Percentiles rank a stretch among this genome's conserved stretches.
These are phyloP conservation scores for Obelidium mucronatum DNA, from an alignment of 192 early-diverging fungal species.

Conservation along the genomic window DNA sequence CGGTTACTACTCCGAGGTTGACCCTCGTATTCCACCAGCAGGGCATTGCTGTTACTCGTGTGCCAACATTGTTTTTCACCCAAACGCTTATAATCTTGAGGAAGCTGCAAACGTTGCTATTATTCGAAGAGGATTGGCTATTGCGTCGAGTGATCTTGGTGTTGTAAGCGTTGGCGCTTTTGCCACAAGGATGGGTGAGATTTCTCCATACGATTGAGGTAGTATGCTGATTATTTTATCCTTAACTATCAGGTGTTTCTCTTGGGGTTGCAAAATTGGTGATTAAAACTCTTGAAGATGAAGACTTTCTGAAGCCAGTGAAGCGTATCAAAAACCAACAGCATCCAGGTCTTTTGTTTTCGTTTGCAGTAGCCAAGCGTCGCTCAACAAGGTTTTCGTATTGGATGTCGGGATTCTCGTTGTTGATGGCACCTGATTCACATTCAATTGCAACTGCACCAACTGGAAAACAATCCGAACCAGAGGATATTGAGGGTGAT, in stretches of 20 bases:
- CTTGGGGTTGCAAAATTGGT: not conserved
- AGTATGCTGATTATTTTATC: not conserved
- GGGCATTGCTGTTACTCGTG: constrained; percentile 17
- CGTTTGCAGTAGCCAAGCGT: not conserved
- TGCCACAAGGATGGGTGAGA: not conserved
- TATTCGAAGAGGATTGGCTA: constrained; percentile 7
- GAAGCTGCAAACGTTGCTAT: not conserved
- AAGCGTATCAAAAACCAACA: not conserved
- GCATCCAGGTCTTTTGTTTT: not conserved
- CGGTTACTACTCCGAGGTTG: not conserved
- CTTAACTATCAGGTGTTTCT: not conserved
- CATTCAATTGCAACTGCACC: too few relatives aligned
- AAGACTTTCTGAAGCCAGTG: not conserved
- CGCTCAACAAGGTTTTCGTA: not conserved
- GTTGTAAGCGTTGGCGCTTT: constrained; percentile 16
- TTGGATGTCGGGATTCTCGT: constrained; percentile 9
- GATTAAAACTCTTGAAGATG: not conserved
- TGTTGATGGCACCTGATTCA: not conserved
- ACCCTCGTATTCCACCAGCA: constrained; percentile 11
- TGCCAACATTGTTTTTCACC: not conserved
- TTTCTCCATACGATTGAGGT: not conserved
- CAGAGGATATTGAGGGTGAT: too few relatives aligned
- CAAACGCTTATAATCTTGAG: constrained; percentile 1
- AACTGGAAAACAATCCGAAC: not conserved
- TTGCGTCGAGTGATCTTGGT: not conserved